Base-by-base conservation (phyloP, 2,329 filamentous ascomycete species). In the Zalaria obscura region DNA sequence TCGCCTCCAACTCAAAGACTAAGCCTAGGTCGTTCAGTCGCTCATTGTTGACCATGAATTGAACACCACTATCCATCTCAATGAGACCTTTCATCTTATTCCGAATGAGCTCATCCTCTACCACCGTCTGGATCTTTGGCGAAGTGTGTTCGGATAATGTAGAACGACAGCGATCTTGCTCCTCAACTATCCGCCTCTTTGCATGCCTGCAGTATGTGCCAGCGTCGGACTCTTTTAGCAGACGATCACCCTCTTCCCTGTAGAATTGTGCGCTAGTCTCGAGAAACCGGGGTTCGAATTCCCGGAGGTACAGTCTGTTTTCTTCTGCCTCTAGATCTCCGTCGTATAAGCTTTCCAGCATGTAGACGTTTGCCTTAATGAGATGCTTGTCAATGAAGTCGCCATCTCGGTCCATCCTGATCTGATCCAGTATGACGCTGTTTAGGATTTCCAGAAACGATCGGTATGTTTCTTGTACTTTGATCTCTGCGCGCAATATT, bases 1-100 rank as follows among this genome's bases (percentile, higher is more conserved):
- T 73, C 6, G 74, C 67, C 42, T 93, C 81, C 3, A 96, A 72
- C 11, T 78, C 71, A 59, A 91, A 96, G 3, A 96, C 68, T 39
- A 87, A 78, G n/a, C 71, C 69, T 6, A 98, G 67, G 52, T 93
- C 87, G 3, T 82, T 76, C 29, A 82, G 53, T 48, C 81, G 77
- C 59, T 95, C 83, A 52, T 94, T 88, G 59, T 94, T 84, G 39
- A 96, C 78, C 89, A 98, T 96, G 55, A 78, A 78, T 48, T 75
- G 78, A 35, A 95, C 72, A 0, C 91, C 91, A 47, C 81, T 94
- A 4, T 95, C 86, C 62, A 95, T 77, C 38, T 79, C 76, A 45
- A 96, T 72, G 41, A 98, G 81, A 10, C 93, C 86, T 25, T 75
- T 68, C 43, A 96, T 75, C 50, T 91, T 83, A 36, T 76, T 73